phyloP scores from a whole-genome alignment of 176 grass and related monocot genomes.

The Saccharum spontaneum region DNA sequence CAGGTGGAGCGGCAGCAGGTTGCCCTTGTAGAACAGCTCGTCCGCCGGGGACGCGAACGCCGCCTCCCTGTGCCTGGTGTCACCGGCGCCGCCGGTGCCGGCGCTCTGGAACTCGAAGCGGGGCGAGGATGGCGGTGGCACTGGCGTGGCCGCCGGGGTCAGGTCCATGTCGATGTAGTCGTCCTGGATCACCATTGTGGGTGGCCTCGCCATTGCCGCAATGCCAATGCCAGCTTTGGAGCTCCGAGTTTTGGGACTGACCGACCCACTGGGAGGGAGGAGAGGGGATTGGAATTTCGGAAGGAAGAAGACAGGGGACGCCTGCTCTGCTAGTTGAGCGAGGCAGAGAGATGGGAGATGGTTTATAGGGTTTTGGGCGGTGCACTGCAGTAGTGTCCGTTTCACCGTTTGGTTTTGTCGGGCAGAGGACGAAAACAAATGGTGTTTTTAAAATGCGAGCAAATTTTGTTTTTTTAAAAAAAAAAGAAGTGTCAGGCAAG shows the following conservation, averaged over 20 bases:
- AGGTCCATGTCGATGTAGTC: constrained; percentile 97
- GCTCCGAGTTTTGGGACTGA: not conserved
- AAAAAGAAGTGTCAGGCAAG: not conserved
- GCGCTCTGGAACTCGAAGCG: constrained; percentile 73
- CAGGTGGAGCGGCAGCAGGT: constrained; percentile 77
- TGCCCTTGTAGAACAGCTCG: constrained; percentile 98
- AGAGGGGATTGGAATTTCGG: not conserved
- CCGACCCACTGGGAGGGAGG: too few species aligned
- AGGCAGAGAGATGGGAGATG: constrained; percentile 1
- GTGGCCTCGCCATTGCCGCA: constrained; percentile 45
- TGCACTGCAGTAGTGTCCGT: not conserved
- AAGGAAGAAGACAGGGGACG: not conserved
- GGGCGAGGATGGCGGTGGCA: constrained; percentile 28
- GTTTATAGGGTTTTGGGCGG: constrained; percentile 38
- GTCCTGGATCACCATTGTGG: constrained; percentile 57
- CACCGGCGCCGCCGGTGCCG: too few species aligned
- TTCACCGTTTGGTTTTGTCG: too few species aligned
- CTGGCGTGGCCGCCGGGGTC: constrained; percentile 27
- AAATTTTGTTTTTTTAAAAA: too few species aligned
- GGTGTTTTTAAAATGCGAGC: too few species aligned
- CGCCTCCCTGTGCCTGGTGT: constrained; percentile 2
- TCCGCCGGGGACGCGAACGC: constrained; percentile 64
- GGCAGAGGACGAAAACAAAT: too few species aligned
- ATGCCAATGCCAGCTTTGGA: constrained; percentile 1
- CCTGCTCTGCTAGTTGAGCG: too few species aligned